These are phyloP conservation scores for Leishmania major DNA, from an alignment of 208 protist species.

Conservation along the genomic window DNA sequence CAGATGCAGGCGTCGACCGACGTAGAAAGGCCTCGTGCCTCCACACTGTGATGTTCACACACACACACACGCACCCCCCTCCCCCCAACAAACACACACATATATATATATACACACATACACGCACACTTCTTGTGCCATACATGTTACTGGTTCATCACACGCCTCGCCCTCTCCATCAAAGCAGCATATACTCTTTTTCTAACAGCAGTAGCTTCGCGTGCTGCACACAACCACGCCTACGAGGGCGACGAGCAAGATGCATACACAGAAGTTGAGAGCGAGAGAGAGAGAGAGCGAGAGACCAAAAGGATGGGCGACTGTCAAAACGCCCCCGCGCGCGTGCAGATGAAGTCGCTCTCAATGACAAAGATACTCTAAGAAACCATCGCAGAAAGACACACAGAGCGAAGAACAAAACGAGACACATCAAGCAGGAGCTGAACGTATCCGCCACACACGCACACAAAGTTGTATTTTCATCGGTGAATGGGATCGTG, in stretches of 20 bases:
- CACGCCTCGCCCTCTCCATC: background rate
- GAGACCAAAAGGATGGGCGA: slow-evolving; percentile 5
- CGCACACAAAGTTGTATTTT: background rate
- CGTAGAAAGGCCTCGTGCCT: background rate
- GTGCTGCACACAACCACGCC: background rate
- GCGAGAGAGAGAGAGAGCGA: slow-evolving; percentile 13
- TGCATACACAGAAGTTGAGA: background rate
- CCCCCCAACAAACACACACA: background rate
- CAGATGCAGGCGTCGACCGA: background rate
- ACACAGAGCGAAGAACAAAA: background rate
- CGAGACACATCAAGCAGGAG: background rate
- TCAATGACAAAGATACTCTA: background rate
- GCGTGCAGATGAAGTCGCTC: background rate
- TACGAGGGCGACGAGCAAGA: background rate
- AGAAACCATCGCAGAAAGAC: background rate
- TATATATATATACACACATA: background rate
- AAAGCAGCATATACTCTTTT: background rate
- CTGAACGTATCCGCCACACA: background rate
- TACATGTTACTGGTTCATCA: background rate
- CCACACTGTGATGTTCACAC: no score
- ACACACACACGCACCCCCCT: no score
- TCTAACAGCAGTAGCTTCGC: background rate
- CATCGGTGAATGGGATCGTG: background rate
- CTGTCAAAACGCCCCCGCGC: background rate
- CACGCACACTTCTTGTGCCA: background rate